Base-by-base conservation (phyloP, 805 yeast genomes). In the Groenewaldozyma tartarivorans region DNA sequence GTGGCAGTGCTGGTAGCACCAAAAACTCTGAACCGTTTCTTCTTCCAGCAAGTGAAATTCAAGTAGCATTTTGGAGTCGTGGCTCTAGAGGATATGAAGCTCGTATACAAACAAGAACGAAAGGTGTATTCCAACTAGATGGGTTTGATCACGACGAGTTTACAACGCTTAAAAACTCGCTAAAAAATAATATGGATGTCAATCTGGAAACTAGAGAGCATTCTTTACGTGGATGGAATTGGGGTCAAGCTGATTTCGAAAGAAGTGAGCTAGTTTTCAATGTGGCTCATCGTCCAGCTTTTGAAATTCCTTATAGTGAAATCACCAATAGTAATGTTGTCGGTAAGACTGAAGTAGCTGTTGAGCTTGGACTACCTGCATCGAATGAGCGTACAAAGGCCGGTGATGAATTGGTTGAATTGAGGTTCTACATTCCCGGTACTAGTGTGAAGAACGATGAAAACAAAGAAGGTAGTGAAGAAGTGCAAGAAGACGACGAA, bases 161-260 rank as follows among this genome's bases (percentile, higher is more conserved):
- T 54, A 76, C 77, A 45, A 71, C 81, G 45, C 67, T 92, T 55
- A 90, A 88, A 61, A 81, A 75, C 55, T 94, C 88, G 50, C 68
- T 92, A 50, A 87, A 82, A 56, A 70, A 87, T 50, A 74, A 81
- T 54, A 85, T 87, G 61, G 69, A 68, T 42, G 67, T 84, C 33
- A 74, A 74, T 42, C 69, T 92, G 44, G 97, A 92, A 52, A 80
- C 74, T 47, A 77, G 72, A 53, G 97, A 90, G 54, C 98, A 92
- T 62, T 82, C 96, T 3, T 67, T 92, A 49, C 76, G 96, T 65
- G 99, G 99, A 24, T 92, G 98, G 98, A 92, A 92, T 63, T 92
- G 98, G 98, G 99, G 99, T 41, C 78, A 81, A 48, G 71, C 90
- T 13, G 95, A 88, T 58, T 75, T 92, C 57, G 95, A 94, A 17